Evolutionary conservation across 441 rosid genomes (phyloP), one percentile per base, ranked within the genome.

Genomic region (Iberis amara): DNA sequence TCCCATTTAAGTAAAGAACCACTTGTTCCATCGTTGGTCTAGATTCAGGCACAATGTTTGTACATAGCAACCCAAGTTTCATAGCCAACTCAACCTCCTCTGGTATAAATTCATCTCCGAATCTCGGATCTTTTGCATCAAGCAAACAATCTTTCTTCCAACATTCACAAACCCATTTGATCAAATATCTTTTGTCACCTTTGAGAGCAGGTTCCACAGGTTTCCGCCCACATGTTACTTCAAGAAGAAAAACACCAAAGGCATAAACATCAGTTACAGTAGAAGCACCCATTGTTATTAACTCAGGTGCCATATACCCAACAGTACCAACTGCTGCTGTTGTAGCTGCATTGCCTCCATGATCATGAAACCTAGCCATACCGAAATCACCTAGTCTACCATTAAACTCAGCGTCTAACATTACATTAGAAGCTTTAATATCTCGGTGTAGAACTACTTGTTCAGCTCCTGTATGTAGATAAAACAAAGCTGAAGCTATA

Each of bases 401-500:
- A 4, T 26, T 26, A 3, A 74, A 33, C 21, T 75, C 72, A 2
- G 65, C 65, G 35, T 84, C 94, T 43, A 81, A 43, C 46, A 81
- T 62, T 28, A 79, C 69, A 4, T 81, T 81, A 14, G 75, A 72
- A 7, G 85, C 75, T 73, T 81, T 85, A 36, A 85, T 50, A n/a
- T 85, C 86, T 57, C 89, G 69, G 3, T 81, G 94, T 2, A 81
- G 55, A 41, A 85, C 94, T 3, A 76, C 75, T 49, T 79, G 76
- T 23, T 79, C 83, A 75, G 85, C 75, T 42, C 73, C 89, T 51
- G 78, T 82, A 11, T 85, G 89, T 14, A 85, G 85, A 57, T 85
- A 85, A 10, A 65, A 61, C 15, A 85, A 80, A 8, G 68, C 82
- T 0, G 73, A 61, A 0, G 86, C 85, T 15, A 75, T 74, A 12